Conservation (phyloP, 148 eudicot species). For the Talinum fruticosum region DNA sequence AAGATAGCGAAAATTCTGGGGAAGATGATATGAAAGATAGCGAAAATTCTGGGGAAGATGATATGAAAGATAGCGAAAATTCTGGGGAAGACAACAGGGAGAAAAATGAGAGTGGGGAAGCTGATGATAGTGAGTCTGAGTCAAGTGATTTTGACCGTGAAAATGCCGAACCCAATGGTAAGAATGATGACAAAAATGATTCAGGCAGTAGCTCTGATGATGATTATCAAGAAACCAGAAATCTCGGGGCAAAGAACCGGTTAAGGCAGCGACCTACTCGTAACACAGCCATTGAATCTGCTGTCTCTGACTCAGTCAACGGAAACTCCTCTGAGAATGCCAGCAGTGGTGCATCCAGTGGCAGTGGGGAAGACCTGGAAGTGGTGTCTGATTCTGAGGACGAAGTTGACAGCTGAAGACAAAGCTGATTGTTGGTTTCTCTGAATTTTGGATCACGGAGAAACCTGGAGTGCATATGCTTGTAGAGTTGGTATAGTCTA, state of each 20-base stretch:
- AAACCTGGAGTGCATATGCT: constrained; percentile 17
- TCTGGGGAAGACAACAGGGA: constrained; percentile 16
- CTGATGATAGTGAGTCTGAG: constrained; percentile 13
- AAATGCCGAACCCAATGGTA: constrained; percentile 17
- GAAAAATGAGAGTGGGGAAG: constrained; percentile 18
- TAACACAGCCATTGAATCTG: constrained; percentile 44
- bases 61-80: too few species aligned
- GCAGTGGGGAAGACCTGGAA: constrained; percentile 18
- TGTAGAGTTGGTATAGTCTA: constrained; percentile 25
- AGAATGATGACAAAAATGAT: constrained; percentile 33
- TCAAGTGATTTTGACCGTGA: constrained; percentile 30
- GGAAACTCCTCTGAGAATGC: constrained; percentile 36
- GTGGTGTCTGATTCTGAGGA: constrained; percentile 36
- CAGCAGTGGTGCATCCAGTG: constrained; percentile 7
- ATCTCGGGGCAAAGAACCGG: constrained; percentile 50
- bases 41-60: too few species aligned
- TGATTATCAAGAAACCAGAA: constrained; percentile 29
- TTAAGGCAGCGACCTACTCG: constrained; percentile 59
- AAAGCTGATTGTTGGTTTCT: constrained; percentile 16
- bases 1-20: too few species aligned
- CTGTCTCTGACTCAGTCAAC: constrained; percentile 57
- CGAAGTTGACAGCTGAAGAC: constrained; percentile 28
- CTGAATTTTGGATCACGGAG: constrained; percentile 25
- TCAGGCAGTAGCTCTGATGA: constrained; percentile 33
- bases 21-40: too few species aligned